A percentile compares a stretch with the other conserved stretches of the same genome.
Conservation (phyloP, 192 early-diverging fungal genomes). For the Backusella macrospora region DNA sequence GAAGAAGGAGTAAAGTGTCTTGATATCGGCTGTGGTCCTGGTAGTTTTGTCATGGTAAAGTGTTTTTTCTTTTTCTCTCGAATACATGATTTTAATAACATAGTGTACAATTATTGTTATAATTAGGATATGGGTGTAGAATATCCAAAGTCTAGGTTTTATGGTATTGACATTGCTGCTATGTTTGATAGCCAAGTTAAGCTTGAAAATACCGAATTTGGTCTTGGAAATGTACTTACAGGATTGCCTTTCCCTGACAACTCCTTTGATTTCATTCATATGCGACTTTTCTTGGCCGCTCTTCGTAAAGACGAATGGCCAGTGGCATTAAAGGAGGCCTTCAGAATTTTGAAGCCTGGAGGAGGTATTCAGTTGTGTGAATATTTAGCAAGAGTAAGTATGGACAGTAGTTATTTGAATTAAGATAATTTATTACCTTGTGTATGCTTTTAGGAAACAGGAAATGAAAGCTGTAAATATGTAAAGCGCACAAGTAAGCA, state of each 20-base stretch:
- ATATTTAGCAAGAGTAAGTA: conserved; percentile 9
- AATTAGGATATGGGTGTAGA: conserved; percentile 30
- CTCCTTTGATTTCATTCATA: conserved; percentile 30
- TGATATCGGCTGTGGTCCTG: conserved; percentile 36
- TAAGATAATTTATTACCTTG: neutral
- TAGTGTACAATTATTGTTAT: neutral
- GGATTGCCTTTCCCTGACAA: conserved; percentile 37
- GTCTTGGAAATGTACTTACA: conserved; percentile 27
- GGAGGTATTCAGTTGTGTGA: conserved; percentile 33
- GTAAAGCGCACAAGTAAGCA: conserved; percentile 9
- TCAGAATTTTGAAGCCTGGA: conserved; percentile 31
- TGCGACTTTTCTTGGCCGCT: conserved; percentile 26
- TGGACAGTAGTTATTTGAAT: neutral
- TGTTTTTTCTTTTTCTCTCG: neutral
- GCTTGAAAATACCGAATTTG: conserved; percentile 27
- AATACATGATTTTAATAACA: neutral
- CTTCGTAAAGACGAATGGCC: conserved; percentile 22
- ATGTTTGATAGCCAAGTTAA: conserved; percentile 22
- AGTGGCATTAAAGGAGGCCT: conserved; percentile 10
- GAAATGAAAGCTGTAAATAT: conserved; percentile 5
- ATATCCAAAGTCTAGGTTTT: conserved; percentile 20
- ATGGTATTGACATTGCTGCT: conserved; percentile 31
- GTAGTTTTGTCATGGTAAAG: conserved; percentile 33
- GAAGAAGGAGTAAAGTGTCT: conserved; percentile 26
- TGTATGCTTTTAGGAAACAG: conserved; percentile 2